Evolutionary conservation across 371 early-diverging fungal species (phyloP), one percentile per base, ranked within the genome.

Genomic region (Nematocida sp.): DNA sequence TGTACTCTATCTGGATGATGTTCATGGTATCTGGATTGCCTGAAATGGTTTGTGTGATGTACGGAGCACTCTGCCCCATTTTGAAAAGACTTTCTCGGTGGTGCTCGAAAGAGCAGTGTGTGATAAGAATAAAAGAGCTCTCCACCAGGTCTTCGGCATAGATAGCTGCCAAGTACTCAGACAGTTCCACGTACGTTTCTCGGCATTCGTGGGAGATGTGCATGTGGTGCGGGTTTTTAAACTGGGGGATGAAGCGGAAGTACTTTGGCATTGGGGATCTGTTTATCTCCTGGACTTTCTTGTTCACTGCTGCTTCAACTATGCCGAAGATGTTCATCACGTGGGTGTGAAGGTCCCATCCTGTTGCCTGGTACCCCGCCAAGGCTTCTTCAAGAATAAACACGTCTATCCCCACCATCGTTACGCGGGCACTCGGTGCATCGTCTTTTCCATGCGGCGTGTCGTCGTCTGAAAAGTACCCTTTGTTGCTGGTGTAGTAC

Each of bases 61-160:
- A 65, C 23, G 32, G 46, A 29, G 29, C 17, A 1, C 34, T 13
- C 17, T 65, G 53, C 2, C 27, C 15, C 5, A 23, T 17, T 5
- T n/a, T 27, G 5, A 15, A 17, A 5, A 31, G 7, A 4, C 29
- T 8, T 19, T 58, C 31, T 5, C 43, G 13, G 19, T 53, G 8
- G 7, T 11, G 5, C 1, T n/a, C 21, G 1, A 65, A 36, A n/a
- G 37, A 54, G 36, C 65, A 65, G 13, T 15, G 65, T 15, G 65
- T 54, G 41, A 65, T 52, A 53, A 34, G 32, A 37, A 65, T 65
- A 55, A 65, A 65, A 43, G 65, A 65, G 5, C 1, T 13, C 7
- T 15, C 21, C 3, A 38, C 55, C 11, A 11, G 17, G 17, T 11
- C 15, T n/a, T 7, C 17, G 19, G 51, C 19, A 27, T 38, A 65